A percentile compares a stretch with the other conserved stretches of the same genome.
phyloP scores from a whole-genome alignment of 129 eudicot genomes.

The Sambucus nigra region DNA sequence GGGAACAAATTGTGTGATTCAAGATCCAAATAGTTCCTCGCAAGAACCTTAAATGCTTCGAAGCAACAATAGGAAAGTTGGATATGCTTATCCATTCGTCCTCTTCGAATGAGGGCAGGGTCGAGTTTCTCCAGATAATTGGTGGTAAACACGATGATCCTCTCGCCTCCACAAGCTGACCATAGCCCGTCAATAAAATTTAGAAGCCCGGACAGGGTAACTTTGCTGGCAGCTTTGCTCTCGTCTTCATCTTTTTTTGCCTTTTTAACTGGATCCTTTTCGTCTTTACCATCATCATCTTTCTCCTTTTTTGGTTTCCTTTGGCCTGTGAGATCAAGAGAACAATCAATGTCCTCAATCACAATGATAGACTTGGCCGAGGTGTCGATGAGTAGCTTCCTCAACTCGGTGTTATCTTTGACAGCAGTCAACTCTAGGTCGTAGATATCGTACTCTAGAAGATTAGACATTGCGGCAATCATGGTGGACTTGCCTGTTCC shows the following conservation, averaged over 20 bases:
- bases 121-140: conserved; percentile 10
- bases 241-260: neutral
- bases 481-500: too few relatives aligned
- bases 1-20: neutral
- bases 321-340: too few relatives aligned
- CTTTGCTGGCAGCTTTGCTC: neutral
- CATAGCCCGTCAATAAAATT: conserved; percentile 6
- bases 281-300: too few relatives aligned
- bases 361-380: too few relatives aligned
- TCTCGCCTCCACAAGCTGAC: conserved; percentile 3
- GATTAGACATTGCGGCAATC: too few relatives aligned
- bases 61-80: neutral
- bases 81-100: conserved; percentile 1
- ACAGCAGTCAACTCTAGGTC: too few relatives aligned
- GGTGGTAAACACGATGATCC: conserved; percentile 4
- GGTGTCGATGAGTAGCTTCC: too few relatives aligned
- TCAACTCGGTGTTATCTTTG: too few relatives aligned
- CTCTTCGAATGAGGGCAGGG: conserved; percentile 4
- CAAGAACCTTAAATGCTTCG: conserved; percentile 6
- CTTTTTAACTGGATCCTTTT: neutral
- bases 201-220: conserved; percentile 2
- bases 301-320: too few relatives aligned
- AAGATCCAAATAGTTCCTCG: conserved; percentile 4
- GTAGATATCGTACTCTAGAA: too few relatives aligned
- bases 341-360: too few relatives aligned